Evolutionary conservation across 805 yeast species (phyloP).

Genomic region (Wickerhamiella australiensis): DNA sequence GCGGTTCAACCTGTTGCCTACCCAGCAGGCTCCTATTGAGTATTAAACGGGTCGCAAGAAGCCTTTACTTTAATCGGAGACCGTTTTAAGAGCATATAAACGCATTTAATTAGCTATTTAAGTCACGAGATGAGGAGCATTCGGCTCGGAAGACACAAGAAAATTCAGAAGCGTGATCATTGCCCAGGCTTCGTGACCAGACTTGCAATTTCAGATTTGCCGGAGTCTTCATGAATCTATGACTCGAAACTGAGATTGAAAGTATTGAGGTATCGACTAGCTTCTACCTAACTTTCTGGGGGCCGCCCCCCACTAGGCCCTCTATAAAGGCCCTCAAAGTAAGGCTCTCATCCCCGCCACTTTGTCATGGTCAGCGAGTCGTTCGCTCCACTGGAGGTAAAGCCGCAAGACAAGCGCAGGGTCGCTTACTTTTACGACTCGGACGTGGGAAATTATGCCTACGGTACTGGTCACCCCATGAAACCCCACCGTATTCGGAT

Average conservation of each 20-base stretch:
- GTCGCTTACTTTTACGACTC: slow-evolving; percentile 76
- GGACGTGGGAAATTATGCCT: slow-evolving; percentile 95
- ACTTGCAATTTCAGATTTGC: no score
- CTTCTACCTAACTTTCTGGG: no score
- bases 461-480: slow-evolving; percentile 98
- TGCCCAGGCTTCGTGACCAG: no score
- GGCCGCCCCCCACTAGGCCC: no score
- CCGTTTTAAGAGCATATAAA: neutral
- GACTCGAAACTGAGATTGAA: no score
- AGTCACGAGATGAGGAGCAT: no score
- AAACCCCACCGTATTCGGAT: slow-evolving; percentile 97
- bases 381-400: slow-evolving; percentile 49
- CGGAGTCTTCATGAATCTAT: no score
- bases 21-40: slow-evolving; percentile 39
- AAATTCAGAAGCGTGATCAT: no score
- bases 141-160: no score
- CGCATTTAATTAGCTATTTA: slow-evolving; percentile 3
- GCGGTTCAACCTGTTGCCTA: slow-evolving; percentile 80
- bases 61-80: neutral
- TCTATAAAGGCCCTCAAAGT: neutral
- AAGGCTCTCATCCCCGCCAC: neutral
- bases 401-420: slow-evolving; percentile 42
- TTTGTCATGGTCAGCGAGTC: slow-evolving; percentile 31
- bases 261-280: no score
- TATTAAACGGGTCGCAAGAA: neutral